Conservation (phyloP, 371 early-diverging fungal species). For the Zopfochytrium polystomum region DNA sequence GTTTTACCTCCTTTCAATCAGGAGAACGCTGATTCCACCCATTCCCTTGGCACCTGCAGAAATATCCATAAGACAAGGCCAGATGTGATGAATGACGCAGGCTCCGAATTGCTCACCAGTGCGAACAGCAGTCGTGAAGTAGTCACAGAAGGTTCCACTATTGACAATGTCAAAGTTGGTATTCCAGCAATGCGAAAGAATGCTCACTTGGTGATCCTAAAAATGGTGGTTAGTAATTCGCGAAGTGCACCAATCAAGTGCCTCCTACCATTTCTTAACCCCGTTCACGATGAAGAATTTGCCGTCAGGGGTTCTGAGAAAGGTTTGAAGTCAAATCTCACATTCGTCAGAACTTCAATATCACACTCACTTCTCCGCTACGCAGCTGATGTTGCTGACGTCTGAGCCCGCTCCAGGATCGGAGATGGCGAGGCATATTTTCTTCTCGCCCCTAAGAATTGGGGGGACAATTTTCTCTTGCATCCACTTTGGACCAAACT, state of each 20-base stretch:
- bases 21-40: slow-evolving; percentile 47
- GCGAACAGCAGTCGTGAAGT: slow-evolving; percentile 48
- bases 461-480: slow-evolving; percentile 31
- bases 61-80: background rate
- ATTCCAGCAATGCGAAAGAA: too few relatives aligned
- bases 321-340: background rate
- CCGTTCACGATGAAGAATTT: slow-evolving; percentile 57
- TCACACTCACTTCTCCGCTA: slow-evolving; percentile 15
- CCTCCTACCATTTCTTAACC: slow-evolving; percentile 40
- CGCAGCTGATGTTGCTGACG: slow-evolving; percentile 35
- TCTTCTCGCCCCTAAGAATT: slow-evolving; percentile 42
- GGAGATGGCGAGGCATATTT: slow-evolving; percentile 54
- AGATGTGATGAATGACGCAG: background rate
- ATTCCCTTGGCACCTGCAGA: slow-evolving; percentile 18
- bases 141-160: slow-evolving; percentile 38
- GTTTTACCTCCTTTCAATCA: slow-evolving; percentile 40
- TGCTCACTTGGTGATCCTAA: too few relatives aligned
- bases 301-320: slow-evolving; percentile 39
- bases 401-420: slow-evolving; percentile 51
- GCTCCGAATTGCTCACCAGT: slow-evolving; percentile 23
- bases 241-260: too few relatives aligned
- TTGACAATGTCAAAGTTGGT: too few relatives aligned
- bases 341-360: background rate
- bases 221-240: too few relatives aligned
- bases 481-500: slow-evolving; percentile 43